Evolutionary conservation across 176 grass and related monocot genomes (phyloP), one percentile per base, ranked within the genome.

Genomic region (Elaeis guineensis): DNA sequence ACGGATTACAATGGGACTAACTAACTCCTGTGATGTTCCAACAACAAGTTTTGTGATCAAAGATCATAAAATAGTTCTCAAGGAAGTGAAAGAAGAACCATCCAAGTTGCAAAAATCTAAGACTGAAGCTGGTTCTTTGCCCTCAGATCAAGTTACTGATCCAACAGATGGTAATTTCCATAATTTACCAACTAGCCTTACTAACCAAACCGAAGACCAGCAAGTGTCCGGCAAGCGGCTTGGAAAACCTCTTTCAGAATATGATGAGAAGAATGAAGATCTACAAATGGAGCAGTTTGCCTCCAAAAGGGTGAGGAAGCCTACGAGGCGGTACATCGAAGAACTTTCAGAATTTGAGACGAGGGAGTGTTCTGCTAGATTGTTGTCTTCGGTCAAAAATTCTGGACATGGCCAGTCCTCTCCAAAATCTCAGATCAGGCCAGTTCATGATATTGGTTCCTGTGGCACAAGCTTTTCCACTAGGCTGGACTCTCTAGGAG

Each of bases 311-410:
- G 64, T 85, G 67, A 80, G 94, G 65, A 98, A 89, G 67, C 88
- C 94, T 74, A 98, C 94, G 32, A 98, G 82, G 79, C 81, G 94
- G 70, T 98, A 89, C 64, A 98, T 98, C 39, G 94, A 98, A 72
- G 88, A 98, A 73, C 73, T 93, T 39, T 85, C 84, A 64, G 79
- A 88, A 75, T 53, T 74, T 28, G 88, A 93, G 25, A 64, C 49
- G 54, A 64, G 58, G 56, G 94, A 89, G 29, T 77, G 51, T 64
- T 61, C 61, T 60, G 72, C 57, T 69, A 84, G 79, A 74, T 26
- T 59, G 61, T 63, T 62, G 75, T 82, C 72, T 70, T 85, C 53
- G 17, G 52, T 68, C 51, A 88, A 74, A 79, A 80, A 23, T 54
- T 24, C 52, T 63, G 57, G 32, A 32, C 57, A 69, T 55, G 77